Evolutionary conservation across 352 stramenopile genomes (phyloP).

Genomic region (Phytophthora macrochlamydospora): DNA sequence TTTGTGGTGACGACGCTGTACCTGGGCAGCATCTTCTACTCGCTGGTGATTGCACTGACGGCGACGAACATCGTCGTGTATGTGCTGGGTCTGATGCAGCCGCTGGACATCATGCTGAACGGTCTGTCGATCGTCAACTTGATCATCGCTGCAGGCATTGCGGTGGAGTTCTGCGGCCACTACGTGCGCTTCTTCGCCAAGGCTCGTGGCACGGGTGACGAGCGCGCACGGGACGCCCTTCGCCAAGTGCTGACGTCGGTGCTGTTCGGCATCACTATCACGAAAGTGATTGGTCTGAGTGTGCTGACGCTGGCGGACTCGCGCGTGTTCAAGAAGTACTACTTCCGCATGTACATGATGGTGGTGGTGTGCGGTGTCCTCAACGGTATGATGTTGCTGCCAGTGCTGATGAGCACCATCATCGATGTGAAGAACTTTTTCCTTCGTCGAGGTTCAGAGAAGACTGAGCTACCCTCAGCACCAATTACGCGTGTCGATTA

Average conservation of each 20-base stretch:
- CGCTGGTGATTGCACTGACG: slow-evolving; percentile 47
- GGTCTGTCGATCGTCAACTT: slow-evolving; percentile 88
- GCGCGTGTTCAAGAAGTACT: slow-evolving; percentile 90
- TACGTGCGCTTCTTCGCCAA: slow-evolving; percentile 76
- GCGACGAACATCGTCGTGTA: slow-evolving; percentile 59
- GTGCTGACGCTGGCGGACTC: slow-evolving; percentile 84
- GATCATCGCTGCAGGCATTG: slow-evolving; percentile 81
- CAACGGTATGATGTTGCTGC: slow-evolving; percentile 65
- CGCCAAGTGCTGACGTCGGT: slow-evolving; percentile 70
- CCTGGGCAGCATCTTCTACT: slow-evolving; percentile 50
- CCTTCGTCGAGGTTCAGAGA: slow-evolving; percentile 24
- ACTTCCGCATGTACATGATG: slow-evolving; percentile 91
- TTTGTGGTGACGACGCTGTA: slow-evolving; percentile 60
- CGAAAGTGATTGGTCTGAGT: slow-evolving; percentile 84
- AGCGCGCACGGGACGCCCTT: slow-evolving; percentile 56
- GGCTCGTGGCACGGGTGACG: slow-evolving; percentile 35
- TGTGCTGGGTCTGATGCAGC: slow-evolving; percentile 62
- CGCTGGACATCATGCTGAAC: slow-evolving; percentile 75
- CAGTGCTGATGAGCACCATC: slow-evolving; percentile 52
- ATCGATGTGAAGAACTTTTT: slow-evolving; percentile 45
- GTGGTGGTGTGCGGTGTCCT: slow-evolving; percentile 82
- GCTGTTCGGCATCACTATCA: slow-evolving; percentile 88
- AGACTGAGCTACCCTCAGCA: slow-evolving; percentile 24
- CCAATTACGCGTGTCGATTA: slow-evolving; percentile 38
- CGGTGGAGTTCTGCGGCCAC: slow-evolving; percentile 86